Conservation (phyloP, 1,284 basidiomycete genomes). For the Cryptococcus maquisensis region DNA sequence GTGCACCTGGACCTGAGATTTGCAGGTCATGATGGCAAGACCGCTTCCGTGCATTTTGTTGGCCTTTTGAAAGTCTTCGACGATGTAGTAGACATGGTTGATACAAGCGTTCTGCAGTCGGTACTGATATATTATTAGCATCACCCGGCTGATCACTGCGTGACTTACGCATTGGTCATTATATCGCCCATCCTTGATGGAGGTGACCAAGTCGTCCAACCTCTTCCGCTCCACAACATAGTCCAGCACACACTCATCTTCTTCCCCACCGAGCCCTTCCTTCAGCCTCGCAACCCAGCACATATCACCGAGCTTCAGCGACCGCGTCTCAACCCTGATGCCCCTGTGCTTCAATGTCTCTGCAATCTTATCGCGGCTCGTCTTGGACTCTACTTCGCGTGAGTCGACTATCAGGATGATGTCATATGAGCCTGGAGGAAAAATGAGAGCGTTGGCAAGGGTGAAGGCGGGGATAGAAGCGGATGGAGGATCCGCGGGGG, state of each 20-base stretch:
- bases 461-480: constrained; percentile 24
- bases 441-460: constrained; percentile 44
- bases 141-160: constrained; percentile 2
- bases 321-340: constrained; percentile 51
- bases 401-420: constrained; percentile 56
- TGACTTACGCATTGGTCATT: constrained; percentile 55
- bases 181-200: constrained; percentile 56
- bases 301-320: constrained; percentile 56
- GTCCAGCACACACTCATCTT: constrained; percentile 55
- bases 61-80: constrained; percentile 54
- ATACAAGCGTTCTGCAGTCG: constrained; percentile 53
- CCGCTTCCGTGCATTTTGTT: constrained; percentile 37
- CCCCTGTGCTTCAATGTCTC: constrained; percentile 44
- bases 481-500: neutral
- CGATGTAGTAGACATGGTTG: constrained; percentile 54
- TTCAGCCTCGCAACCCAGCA: constrained; percentile 54
- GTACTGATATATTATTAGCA: constrained; percentile 37
- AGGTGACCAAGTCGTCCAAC: constrained; percentile 54
- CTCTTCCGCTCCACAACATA: constrained; percentile 57
- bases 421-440: constrained; percentile 52
- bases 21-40: constrained; percentile 47
- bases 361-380: constrained; percentile 43
- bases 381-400: constrained; percentile 52
- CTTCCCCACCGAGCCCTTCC: constrained; percentile 38
- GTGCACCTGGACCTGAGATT: constrained; percentile 55